These are phyloP conservation scores for Spergularia bocconei DNA, from an alignment of 148 eudicot species.

Conservation along the genomic window DNA sequence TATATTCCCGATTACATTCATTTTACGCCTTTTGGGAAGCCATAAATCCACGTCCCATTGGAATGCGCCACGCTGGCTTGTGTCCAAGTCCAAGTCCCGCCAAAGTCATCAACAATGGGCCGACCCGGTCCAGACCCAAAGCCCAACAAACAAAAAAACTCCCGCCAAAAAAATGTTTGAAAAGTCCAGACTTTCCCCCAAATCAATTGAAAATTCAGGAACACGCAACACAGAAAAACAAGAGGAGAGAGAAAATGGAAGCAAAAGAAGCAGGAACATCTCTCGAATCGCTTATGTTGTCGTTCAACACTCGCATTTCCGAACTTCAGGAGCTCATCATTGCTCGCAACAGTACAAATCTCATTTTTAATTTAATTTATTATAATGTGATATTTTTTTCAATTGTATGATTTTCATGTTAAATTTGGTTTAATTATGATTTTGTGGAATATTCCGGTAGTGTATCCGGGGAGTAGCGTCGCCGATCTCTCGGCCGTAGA, in stretches of 20 bases:
- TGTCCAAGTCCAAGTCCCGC: too few relatives aligned
- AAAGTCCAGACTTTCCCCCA: background rate
- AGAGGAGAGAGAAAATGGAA: slow-evolving; percentile 46
- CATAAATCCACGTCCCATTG: too few relatives aligned
- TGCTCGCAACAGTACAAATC: slow-evolving; percentile 73
- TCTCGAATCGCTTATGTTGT: slow-evolving; percentile 57
- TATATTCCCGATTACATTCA: too few relatives aligned
- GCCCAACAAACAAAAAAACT: background rate
- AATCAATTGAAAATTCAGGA: background rate
- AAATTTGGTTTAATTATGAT: background rate
- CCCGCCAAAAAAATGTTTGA: slow-evolving; percentile 3
- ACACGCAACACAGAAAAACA: background rate
- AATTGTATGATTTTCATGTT: background rate
- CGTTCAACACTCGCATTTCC: slow-evolving; percentile 71
- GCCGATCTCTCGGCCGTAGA: slow-evolving; percentile 74
- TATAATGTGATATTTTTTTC: background rate
- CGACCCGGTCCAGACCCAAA: too few relatives aligned
- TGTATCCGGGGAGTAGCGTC: slow-evolving; percentile 76
- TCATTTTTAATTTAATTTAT: background rate
- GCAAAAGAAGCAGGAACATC: slow-evolving; percentile 59
- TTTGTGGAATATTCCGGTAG: slow-evolving; percentile 26
- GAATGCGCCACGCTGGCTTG: too few relatives aligned
- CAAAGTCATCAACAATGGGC: too few relatives aligned
- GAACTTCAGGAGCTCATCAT: slow-evolving; percentile 87
- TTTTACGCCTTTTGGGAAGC: too few relatives aligned